Base-by-base conservation (phyloP, 2,329 filamentous ascomycete genomes). In the Penicillium sp. region DNA sequence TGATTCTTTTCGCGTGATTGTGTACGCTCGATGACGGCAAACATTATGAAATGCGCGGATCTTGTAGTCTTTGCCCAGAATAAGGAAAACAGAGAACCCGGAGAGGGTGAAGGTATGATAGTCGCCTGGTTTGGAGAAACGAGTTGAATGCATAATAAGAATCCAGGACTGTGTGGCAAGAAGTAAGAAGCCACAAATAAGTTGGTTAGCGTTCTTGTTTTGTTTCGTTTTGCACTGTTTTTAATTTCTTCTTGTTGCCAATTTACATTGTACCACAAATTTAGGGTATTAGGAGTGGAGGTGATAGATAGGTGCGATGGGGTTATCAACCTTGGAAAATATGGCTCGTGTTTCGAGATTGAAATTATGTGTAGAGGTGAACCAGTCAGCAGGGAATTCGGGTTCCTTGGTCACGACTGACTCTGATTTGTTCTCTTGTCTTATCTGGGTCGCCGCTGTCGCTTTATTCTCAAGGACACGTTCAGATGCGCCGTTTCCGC, bases 1-100 rank as follows among this genome's bases (percentile, higher is more conserved):
- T 9, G 75, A 69, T 2, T 79, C 74, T 45, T 77, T 75, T 3
- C 73, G 76, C 8, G 84, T 81, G 8, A 86, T 77, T 0, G 82
- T 81, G 63, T 81, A 86, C 21, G 83, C 83, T 6, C 83, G 76
- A 66, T 86, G 83, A 1, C 83, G 73, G 68, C 84, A 86, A 35
- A 85, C 75, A 63, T 86, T 86, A 71, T 86, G 83, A 66, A 86
- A 85, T 16, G 77, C 83, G 57, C 82, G 78, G 66, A 85, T 78
- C 9, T 74, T 73, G 16, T 74, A 72, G 21, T 80, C 74, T 51
- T 81, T 78, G 57, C 83, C 81, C 14, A 71, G 68, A 55, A 77
- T 74, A 23, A 85, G 67, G 62, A 85, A 73, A 61, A 86, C 78
- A 11, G 83, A 76, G 65, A 80, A 84, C n/a, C 78, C 81, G 14